Evolutionary conservation across 73 alveolate species (phyloP), one percentile per base, ranked within the genome.

Genomic region (Paramecium sonneborni): DNA sequence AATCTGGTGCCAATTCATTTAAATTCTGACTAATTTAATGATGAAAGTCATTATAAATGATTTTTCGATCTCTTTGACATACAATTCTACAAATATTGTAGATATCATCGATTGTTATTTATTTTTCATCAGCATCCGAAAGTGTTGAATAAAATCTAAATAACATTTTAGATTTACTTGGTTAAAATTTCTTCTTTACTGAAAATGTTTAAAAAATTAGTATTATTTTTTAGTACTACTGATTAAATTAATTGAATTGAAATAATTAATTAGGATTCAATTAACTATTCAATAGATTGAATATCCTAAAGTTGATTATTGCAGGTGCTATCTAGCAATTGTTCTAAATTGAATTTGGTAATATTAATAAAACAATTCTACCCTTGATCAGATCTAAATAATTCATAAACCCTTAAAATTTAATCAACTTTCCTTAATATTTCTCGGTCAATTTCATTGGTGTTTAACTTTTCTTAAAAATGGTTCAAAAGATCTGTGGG

Each of bases 21-120:
- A 52, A 21, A 74, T 74, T 43, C 10, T 74, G 11, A 18, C 18
- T 35, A 32, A 74, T 35, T 74, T 28, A 74, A n/a, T 35, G 14
- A 74, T 74, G 32, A 74, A 74, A 74, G 39, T 74, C 87, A 74
- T 74, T 38, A 74, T 74, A 74, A 0, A 74, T 74, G 5, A 74
- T 32, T 35, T 35, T 32, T 74, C 87, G 8, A 38, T 74, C 87
- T 74, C 46, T 74, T 35, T 21, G 5, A 34, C 62, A 32, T 14
- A 52, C 68, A 52, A 52, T 52, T 18, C 23, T 20, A n/a, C 68
- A 52, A 18, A 52, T 52, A 6, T 52, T n/a, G 12, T 21, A 52
- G 15, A 52, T 4, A 52, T 52, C 68, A 52, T 52, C 68, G 2
- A 18, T 52, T 52, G 32, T 18, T 18, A 52, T 52, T 52, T 52